Evolutionary conservation across 1,284 basidiomycete genomes (phyloP).

Genomic region (Bjerkandera adusta): DNA sequence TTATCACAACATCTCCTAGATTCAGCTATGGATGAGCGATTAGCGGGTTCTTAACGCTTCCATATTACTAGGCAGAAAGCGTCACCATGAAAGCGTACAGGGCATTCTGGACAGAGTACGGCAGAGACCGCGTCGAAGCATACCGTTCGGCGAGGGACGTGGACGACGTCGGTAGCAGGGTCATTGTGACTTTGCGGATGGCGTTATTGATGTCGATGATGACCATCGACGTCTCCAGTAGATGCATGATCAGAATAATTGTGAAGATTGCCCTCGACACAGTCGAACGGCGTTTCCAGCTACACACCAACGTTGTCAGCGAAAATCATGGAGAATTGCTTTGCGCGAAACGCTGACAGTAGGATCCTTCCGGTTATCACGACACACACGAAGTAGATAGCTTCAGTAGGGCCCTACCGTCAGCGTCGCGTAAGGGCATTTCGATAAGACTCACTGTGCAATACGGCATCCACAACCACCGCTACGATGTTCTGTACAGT

Average conservation of each 20-base stretch:
- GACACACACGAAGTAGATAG: conserved; percentile 5
- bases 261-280: background rate
- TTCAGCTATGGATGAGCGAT: background rate
- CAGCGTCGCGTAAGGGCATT: background rate
- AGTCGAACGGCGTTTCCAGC: background rate
- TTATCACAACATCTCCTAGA: conserved; percentile 10
- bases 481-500: conserved; percentile 1
- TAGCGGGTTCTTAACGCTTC: background rate
- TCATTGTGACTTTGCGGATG: conserved; percentile 3
- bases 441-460: background rate
- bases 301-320: background rate
- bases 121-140: background rate
- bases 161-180: conserved; percentile 1
- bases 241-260: conserved; percentile 6
- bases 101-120: background rate
- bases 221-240: conserved; percentile 2
- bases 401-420: background rate
- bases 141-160: conserved; percentile 7
- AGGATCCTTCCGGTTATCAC: conserved; percentile 4
- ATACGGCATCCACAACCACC: background rate
- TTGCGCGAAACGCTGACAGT: background rate
- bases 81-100: conserved; percentile 11
- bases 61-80: background rate
- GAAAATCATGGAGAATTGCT: background rate
- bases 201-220: conserved; percentile 11